Conservation (phyloP, 202 grass and related monocot genomes). For the Saccharum hybrid region DNA sequence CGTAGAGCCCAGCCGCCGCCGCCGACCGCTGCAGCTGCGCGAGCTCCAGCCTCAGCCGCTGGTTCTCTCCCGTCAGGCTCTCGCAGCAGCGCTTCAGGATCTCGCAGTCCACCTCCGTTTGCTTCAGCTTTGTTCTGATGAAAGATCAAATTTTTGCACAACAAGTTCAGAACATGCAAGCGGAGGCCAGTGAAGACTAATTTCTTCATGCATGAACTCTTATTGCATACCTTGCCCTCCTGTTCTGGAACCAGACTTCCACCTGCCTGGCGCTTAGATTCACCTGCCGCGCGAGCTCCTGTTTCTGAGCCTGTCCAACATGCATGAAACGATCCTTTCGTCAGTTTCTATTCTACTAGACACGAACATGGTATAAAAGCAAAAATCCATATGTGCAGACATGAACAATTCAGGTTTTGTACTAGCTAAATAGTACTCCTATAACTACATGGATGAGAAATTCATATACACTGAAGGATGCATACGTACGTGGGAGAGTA, state of each 20-base stretch:
- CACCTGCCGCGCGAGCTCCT: constrained; percentile 62
- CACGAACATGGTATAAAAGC: not conserved
- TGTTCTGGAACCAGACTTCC: constrained; percentile 95
- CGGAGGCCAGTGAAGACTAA: not conserved
- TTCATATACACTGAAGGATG: too few relatives aligned
- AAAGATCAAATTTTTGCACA: not conserved
- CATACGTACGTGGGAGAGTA: constrained; percentile 70
- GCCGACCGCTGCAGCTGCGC: constrained; percentile 49
- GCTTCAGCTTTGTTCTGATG: constrained; percentile 77
- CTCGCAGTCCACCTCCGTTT: constrained; percentile 75
- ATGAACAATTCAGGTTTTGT: not conserved
- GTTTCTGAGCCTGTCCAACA: constrained; percentile 62
- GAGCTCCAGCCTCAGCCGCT: constrained; percentile 65
- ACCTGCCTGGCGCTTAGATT: constrained; percentile 76
- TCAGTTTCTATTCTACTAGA: not conserved
- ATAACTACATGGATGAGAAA: too few relatives aligned
- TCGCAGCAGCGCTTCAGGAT: constrained; percentile 71
- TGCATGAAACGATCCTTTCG: not conserved
- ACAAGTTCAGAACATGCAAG: not conserved
- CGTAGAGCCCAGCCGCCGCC: constrained; percentile 10
- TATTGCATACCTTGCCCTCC: constrained; percentile 67
- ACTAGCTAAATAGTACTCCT: too few relatives aligned
- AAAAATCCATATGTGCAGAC: not conserved
- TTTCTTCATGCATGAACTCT: too few relatives aligned
- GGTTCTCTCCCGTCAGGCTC: constrained; percentile 71